Evolutionary conservation across 495 filamentous ascomycete genomes (phyloP).

Genomic region (Penicillium bovifimosum): DNA sequence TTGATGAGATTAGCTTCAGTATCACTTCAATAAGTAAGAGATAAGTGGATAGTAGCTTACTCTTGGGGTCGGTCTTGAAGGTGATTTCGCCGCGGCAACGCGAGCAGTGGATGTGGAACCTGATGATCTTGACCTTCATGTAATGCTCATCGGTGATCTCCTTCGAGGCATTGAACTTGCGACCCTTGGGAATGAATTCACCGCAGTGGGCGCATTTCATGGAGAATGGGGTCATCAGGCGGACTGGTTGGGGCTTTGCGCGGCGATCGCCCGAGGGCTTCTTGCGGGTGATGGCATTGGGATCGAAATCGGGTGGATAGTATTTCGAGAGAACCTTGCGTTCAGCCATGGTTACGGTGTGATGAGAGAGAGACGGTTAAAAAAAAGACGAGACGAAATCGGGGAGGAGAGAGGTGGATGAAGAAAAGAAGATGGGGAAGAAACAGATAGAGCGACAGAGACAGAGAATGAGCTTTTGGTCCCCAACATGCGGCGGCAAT

Average conservation of each 20-base stretch:
- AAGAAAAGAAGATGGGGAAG: not conserved
- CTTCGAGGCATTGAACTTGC: slow-evolving; percentile 96
- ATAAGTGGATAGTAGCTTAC: slow-evolving; percentile 29
- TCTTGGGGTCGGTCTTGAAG: slow-evolving; percentile 91
- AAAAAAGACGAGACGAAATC: not conserved
- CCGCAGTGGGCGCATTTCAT: slow-evolving; percentile 91
- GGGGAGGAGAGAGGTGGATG: not conserved
- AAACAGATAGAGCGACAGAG: no score
- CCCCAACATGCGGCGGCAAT: no score
- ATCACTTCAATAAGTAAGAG: not conserved
- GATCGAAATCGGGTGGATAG: slow-evolving; percentile 98
- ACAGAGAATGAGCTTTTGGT: no score
- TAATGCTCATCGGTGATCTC: slow-evolving; percentile 92
- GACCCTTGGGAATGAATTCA: slow-evolving; percentile 94
- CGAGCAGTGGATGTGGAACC: slow-evolving; percentile 95
- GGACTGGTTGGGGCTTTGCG: slow-evolving; percentile 66
- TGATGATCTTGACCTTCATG: slow-evolving; percentile 79
- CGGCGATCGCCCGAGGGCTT: slow-evolving; percentile 10
- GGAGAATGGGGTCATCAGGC: slow-evolving; percentile 94
- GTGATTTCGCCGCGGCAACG: slow-evolving; percentile 85
- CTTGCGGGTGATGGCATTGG: slow-evolving; percentile 74
- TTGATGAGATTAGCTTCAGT: not conserved
- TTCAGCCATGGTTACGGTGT: slow-evolving; percentile 68
- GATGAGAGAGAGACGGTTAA: not conserved
- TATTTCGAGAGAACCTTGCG: slow-evolving; percentile 82